A percentile compares a stretch with the other conserved stretches of the same genome.
Conservation (phyloP, 225 moss, liverwort and hornwort genomes). For the Takakia lepidozioides region DNA sequence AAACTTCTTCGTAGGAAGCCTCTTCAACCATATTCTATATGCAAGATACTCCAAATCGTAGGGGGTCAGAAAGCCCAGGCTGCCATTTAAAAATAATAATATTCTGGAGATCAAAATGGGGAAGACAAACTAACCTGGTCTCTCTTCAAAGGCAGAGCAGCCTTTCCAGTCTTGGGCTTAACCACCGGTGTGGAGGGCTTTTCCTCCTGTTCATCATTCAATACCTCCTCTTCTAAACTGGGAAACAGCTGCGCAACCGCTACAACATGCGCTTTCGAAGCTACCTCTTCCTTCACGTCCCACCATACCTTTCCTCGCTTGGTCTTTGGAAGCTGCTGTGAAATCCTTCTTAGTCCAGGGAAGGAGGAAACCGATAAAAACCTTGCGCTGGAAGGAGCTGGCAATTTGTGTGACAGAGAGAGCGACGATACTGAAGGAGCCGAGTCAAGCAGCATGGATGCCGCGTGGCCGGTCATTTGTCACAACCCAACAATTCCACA, state of each 20-base stretch:
- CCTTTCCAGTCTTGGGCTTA: slow-evolving; percentile 72
- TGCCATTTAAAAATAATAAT: too few relatives aligned
- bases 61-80: too few relatives aligned
- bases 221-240: slow-evolving; percentile 27
- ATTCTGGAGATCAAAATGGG: too few relatives aligned
- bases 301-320: slow-evolving; percentile 9
- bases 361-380: not conserved
- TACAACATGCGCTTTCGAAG: slow-evolving; percentile 21
- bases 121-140: slow-evolving; percentile 49
- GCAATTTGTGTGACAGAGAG: not conserved
- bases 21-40: too few relatives aligned
- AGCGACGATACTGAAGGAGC: slow-evolving; percentile 25
- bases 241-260: slow-evolving; percentile 53
- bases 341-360: not conserved
- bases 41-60: too few relatives aligned
- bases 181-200: slow-evolving; percentile 10
- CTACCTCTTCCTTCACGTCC: slow-evolving; percentile 8
- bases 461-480: slow-evolving; percentile 43
- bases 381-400: slow-evolving; percentile 2
- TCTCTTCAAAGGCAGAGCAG: slow-evolving; percentile 58
- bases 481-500: too few relatives aligned
- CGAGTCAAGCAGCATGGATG: slow-evolving; percentile 63
- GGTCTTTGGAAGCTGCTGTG: not conserved
- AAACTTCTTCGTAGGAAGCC: too few relatives aligned
- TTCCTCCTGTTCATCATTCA: slow-evolving; percentile 19